Evolutionary conservation across 352 stramenopile genomes (phyloP).

Genomic region (Globisporangium spinosum): DNA sequence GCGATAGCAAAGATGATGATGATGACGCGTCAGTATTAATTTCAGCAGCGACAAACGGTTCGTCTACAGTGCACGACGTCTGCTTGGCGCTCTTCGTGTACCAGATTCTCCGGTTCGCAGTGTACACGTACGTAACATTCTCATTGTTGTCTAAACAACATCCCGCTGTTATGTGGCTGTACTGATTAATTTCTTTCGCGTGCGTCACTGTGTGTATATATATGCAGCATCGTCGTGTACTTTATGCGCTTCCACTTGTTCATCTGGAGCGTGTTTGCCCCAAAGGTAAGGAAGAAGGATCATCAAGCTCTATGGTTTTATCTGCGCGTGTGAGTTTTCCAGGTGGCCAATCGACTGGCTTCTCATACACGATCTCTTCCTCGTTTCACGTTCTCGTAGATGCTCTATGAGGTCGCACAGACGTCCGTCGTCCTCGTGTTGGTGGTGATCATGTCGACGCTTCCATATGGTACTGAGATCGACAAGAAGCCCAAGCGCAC

Average conservation of each 20-base stretch:
- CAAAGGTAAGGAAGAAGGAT: conserved; percentile 49
- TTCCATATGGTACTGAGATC: background rate
- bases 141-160: background rate
- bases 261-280: conserved; percentile 89
- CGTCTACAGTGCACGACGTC: conserved; percentile 11
- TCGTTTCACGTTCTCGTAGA: conserved; percentile 27
- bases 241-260: conserved; percentile 90
- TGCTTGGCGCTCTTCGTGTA: conserved; percentile 44
- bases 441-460: conserved; percentile 14
- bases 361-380: background rate
- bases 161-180: background rate
- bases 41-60: background rate
- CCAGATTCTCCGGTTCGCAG: conserved; percentile 53
- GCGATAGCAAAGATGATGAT: background rate
- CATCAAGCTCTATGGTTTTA: too few species aligned
- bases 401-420: conserved; percentile 75
- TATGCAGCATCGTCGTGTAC: conserved; percentile 71
- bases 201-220: background rate
- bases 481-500: background rate
- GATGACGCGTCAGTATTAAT: background rate
- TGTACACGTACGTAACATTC: conserved; percentile 52
- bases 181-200: background rate
- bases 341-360: background rate
- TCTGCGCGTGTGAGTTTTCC: too few species aligned
- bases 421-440: conserved; percentile 34